Percentiles rank a stretch among this genome's conserved stretches.
Evolutionary conservation across 2,329 filamentous ascomycete genomes (phyloP).

Genomic region (Mycosphaerella sp.): DNA sequence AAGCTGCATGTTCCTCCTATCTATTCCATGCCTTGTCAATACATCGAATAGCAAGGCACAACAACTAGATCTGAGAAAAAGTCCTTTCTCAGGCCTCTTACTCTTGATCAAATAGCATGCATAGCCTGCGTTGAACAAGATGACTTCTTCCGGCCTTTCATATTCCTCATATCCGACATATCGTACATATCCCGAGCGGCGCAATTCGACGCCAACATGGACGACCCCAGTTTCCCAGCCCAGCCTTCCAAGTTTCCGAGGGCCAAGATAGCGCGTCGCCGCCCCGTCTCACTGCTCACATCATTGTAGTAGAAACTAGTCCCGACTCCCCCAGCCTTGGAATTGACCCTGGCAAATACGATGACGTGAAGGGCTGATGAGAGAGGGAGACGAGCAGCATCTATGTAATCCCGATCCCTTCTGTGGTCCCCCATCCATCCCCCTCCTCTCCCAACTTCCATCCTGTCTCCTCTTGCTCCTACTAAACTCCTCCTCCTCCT

Average conservation of each 20-base stretch:
- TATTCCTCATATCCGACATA: too few relatives aligned
- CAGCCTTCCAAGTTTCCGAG: neutral
- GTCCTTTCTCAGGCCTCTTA: too few relatives aligned
- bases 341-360: neutral
- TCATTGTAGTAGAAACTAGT: neutral
- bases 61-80: too few relatives aligned
- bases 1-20: too few relatives aligned
- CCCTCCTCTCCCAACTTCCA: too few relatives aligned
- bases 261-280: neutral
- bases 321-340: neutral
- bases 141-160: neutral
- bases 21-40: too few relatives aligned
- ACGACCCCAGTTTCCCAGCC: neutral
- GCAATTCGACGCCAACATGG: neutral
- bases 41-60: too few relatives aligned
- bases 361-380: conserved; percentile 7
- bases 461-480: too few relatives aligned
- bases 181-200: neutral
- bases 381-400: neutral
- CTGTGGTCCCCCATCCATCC: neutral
- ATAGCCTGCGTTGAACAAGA: neutral
- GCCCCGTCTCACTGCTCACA: too few relatives aligned
- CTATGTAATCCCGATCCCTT: too few relatives aligned
- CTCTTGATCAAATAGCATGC: too few relatives aligned
- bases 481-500: neutral